A percentile compares a stretch with the other conserved stretches of the same genome.
Conservation (phyloP, 2,329 filamentous ascomycete genomes). For the Mycocentrospora acerina region DNA sequence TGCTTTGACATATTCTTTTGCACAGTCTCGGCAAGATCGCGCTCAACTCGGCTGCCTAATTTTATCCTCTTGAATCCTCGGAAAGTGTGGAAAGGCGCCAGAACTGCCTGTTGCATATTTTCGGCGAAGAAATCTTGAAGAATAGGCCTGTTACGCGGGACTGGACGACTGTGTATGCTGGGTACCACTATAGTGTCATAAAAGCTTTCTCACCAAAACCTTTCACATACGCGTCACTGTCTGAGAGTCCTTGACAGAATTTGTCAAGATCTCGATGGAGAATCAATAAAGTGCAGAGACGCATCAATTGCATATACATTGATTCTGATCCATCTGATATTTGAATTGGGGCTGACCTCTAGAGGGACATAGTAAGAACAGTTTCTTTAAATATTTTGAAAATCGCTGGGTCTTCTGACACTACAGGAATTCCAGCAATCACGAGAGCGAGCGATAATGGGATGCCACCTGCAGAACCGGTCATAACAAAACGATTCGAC, state of each 20-base stretch:
- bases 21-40: slow-evolving; percentile 8
- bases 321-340: background rate
- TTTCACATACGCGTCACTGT: slow-evolving; percentile 6
- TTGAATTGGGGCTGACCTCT: background rate
- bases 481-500: slow-evolving; percentile 17
- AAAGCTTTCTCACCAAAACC: slow-evolving; percentile 4
- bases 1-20: slow-evolving; percentile 10
- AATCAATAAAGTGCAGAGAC: slow-evolving; percentile 9
- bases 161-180: background rate
- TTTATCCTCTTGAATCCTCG: slow-evolving; percentile 12
- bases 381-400: slow-evolving; percentile 14
- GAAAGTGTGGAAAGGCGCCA: slow-evolving; percentile 15
- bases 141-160: slow-evolving; percentile 3
- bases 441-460: slow-evolving; percentile 4
- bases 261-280: slow-evolving; percentile 12
- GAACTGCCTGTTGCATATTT: slow-evolving; percentile 15
- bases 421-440: slow-evolving; percentile 6
- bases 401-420: slow-evolving; percentile 1
- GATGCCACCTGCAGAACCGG: slow-evolving; percentile 5
- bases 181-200: slow-evolving; percentile 13
- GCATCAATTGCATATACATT: background rate
- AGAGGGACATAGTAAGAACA: slow-evolving; percentile 12
- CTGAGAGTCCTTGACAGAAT: slow-evolving; percentile 12
- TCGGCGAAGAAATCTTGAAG: slow-evolving; percentile 16
- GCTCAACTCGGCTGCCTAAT: slow-evolving; percentile 8